Conservation (phyloP, 257 asterid species). For the Euphrasia confusa region DNA sequence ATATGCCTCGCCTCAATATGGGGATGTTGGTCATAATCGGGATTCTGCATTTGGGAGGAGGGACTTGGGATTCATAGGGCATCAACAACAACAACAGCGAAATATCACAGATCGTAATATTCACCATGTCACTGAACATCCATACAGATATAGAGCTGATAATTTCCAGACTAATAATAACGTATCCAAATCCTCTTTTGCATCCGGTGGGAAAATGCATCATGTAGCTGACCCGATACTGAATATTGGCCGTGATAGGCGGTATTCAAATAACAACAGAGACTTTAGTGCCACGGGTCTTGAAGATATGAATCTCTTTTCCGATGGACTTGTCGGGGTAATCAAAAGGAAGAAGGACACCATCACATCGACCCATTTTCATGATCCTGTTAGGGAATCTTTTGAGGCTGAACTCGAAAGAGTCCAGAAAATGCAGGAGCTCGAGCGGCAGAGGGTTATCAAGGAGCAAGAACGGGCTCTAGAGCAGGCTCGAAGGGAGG, state of each 20-base stretch:
- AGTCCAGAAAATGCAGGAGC: slow-evolving; percentile 95
- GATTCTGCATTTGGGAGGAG: slow-evolving; percentile 42
- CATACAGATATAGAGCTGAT: slow-evolving; percentile 50
- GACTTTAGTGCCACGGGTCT: slow-evolving; percentile 46
- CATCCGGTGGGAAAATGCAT: slow-evolving; percentile 48
- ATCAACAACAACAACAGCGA: slow-evolving; percentile 35
- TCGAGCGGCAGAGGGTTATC: slow-evolving; percentile 68
- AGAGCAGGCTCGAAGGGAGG: slow-evolving; percentile 78
- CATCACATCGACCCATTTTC: slow-evolving; percentile 57
- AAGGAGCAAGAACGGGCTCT: slow-evolving; percentile 91
- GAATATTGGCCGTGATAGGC: slow-evolving; percentile 49
- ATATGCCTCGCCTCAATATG: slow-evolving; percentile 38
- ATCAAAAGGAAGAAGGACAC: slow-evolving; percentile 81
- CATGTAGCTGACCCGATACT: slow-evolving; percentile 39
- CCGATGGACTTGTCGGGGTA: slow-evolving; percentile 70
- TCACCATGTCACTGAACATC: slow-evolving; percentile 45
- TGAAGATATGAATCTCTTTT: slow-evolving; percentile 74
- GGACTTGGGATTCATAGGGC: slow-evolving; percentile 42
- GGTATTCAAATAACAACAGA: slow-evolving; percentile 45
- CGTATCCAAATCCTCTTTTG: slow-evolving; percentile 37
- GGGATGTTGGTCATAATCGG: slow-evolving; percentile 40
- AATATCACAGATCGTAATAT: slow-evolving; percentile 40
- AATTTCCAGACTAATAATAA: slow-evolving; percentile 37
- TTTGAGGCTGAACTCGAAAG: slow-evolving; percentile 98
- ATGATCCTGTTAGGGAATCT: slow-evolving; percentile 90